phyloP scores from a whole-genome alignment of 768 basidiomycete genomes.

The Termitomyces sp. region DNA sequence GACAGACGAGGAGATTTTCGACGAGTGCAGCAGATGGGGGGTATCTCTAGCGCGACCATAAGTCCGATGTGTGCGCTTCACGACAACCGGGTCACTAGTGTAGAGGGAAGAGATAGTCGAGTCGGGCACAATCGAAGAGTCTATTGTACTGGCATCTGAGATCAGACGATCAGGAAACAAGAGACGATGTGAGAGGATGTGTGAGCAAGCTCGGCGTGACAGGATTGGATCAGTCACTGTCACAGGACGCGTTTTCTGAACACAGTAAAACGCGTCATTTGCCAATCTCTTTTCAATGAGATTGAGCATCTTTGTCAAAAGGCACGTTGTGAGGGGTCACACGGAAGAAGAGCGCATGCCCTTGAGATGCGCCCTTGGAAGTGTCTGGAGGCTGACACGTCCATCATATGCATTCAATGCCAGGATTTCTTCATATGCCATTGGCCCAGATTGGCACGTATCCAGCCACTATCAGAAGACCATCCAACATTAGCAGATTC shows the following conservation, averaged over 20 bases:
- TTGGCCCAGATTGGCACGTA: conserved; percentile 61
- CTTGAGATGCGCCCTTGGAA: conserved; percentile 67
- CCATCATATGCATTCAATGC: conserved; percentile 65
- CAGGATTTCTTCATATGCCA: conserved; percentile 78
- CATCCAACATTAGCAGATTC: neutral
- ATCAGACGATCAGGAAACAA: neutral
- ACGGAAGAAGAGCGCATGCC: conserved; percentile 69
- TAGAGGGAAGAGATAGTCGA: conserved; percentile 32
- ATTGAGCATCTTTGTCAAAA: no score
- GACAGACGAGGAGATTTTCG: conserved; percentile 20
- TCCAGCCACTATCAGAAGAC: conserved; percentile 53
- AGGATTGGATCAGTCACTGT: conserved; percentile 14
- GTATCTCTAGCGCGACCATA: conserved; percentile 40
- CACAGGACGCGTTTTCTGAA: conserved; percentile 15
- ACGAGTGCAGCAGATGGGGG: conserved; percentile 16
- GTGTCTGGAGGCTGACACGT: conserved; percentile 60
- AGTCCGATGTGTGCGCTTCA: conserved; percentile 37
- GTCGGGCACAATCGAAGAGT: conserved; percentile 34
- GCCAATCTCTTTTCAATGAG: no score
- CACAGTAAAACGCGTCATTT: no score
- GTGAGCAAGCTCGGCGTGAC: neutral
- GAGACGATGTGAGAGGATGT: neutral
- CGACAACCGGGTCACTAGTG: conserved; percentile 18
- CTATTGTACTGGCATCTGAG: conserved; percentile 31
- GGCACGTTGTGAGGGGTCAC: no score